These are phyloP conservation scores for Nissolia schottii DNA, from an alignment of 306 rosid genomes.

Conservation along the genomic window DNA sequence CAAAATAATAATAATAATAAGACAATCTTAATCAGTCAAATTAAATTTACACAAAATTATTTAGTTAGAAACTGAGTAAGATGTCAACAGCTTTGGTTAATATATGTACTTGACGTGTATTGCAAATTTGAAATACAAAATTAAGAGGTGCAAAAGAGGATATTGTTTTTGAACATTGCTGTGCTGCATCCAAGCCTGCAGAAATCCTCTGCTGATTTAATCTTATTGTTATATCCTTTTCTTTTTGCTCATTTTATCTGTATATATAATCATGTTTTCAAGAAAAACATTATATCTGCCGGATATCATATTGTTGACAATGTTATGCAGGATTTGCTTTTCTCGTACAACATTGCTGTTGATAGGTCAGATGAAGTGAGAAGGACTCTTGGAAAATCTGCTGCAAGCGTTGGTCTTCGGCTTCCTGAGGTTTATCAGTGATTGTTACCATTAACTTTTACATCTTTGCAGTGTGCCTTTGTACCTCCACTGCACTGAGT, in stretches of 20 bases:
- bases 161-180: neutral
- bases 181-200: neutral
- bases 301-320: conserved; percentile 5
- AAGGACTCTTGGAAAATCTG: conserved; percentile 80
- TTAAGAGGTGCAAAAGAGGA: neutral
- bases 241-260: conserved; percentile 4
- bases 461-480: neutral
- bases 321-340: conserved; percentile 64
- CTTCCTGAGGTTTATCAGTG: conserved; percentile 74
- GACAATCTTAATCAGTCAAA: neutral
- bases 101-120: neutral
- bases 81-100: conserved; percentile 3
- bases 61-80: neutral
- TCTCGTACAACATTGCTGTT: conserved; percentile 88
- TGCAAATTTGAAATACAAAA: neutral
- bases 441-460: neutral
- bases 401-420: conserved; percentile 88
- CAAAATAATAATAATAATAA: neutral
- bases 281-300: neutral
- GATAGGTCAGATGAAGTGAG: conserved; percentile 82
- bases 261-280: neutral
- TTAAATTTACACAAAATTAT: neutral
- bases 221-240: neutral
- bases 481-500: neutral
- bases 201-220: neutral